Evolutionary conservation across 768 basidiomycete genomes (phyloP).

Genomic region (Kwoniella heveanensis): DNA sequence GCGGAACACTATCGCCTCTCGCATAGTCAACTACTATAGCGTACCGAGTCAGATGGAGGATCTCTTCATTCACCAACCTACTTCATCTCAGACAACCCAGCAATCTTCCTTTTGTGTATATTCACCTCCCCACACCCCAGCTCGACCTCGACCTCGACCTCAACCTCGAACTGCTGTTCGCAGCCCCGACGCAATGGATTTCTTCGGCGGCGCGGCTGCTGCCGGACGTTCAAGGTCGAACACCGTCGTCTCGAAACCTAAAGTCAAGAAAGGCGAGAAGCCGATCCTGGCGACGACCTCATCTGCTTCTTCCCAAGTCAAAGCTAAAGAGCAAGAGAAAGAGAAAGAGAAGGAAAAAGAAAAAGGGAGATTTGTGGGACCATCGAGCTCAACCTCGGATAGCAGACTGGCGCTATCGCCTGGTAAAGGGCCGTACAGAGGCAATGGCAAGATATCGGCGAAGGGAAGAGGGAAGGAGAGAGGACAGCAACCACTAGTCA

Average conservation of each 20-base stretch:
- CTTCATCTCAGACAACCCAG: background rate
- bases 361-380: too few species aligned
- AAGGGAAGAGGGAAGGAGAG: background rate
- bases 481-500: background rate
- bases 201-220: background rate
- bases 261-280: conserved; percentile 1
- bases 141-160: background rate
- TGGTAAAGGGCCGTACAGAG: too few species aligned
- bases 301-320: too few species aligned
- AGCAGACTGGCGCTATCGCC: background rate
- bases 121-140: too few species aligned
- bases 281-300: too few species aligned
- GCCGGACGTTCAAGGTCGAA: background rate
- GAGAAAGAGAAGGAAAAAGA: background rate
- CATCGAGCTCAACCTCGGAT: background rate
- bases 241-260: background rate
- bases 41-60: background rate
- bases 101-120: background rate
- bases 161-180: background rate
- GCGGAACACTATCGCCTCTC: too few species aligned
- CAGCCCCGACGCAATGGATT: background rate
- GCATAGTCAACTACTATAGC: too few species aligned
- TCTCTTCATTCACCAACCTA: background rate
- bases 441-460: background rate
- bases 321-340: too few species aligned